phyloP scores from a whole-genome alignment of 768 basidiomycete genomes.

The Lactarius akahatsu region DNA sequence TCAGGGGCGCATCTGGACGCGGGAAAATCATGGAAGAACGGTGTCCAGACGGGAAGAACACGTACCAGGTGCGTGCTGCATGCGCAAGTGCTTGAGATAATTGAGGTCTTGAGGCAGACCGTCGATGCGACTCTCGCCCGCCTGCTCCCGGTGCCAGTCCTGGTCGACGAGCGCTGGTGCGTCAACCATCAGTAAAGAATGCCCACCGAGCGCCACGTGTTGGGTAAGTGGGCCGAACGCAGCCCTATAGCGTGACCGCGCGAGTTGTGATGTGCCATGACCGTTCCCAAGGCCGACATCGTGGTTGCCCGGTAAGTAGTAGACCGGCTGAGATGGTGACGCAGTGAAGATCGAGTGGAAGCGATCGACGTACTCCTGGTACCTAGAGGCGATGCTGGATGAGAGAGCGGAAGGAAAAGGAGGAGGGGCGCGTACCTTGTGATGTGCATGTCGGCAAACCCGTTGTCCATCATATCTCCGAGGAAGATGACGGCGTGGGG shows the following conservation, averaged over 20 bases:
- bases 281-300: slow-evolving; percentile 59
- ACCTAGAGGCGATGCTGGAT: slow-evolving; percentile 47
- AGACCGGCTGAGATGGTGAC: slow-evolving; percentile 47
- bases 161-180: slow-evolving; percentile 74
- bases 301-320: slow-evolving; percentile 88
- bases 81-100: slow-evolving; percentile 10
- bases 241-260: slow-evolving; percentile 55
- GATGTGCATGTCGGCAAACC: slow-evolving; percentile 60
- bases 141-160: slow-evolving; percentile 51
- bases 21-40: not conserved
- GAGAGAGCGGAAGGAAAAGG: slow-evolving; percentile 8
- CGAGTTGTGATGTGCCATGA: slow-evolving; percentile 31
- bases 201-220: slow-evolving; percentile 62
- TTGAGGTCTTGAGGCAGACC: slow-evolving; percentile 41
- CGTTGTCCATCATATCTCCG: slow-evolving; percentile 93
- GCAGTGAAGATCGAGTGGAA: slow-evolving; percentile 72
- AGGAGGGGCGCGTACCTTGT: slow-evolving; percentile 58
- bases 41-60: not conserved
- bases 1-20: slow-evolving; percentile 15
- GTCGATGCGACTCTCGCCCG: slow-evolving; percentile 42
- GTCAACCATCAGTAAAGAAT: slow-evolving; percentile 72
- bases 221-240: slow-evolving; percentile 78
- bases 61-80: not conserved
- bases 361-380: slow-evolving; percentile 62
- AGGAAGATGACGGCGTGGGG: slow-evolving; percentile 80